Conservation (phyloP, 2,329 filamentous ascomycete species). For the Mariannaea elegans region DNA sequence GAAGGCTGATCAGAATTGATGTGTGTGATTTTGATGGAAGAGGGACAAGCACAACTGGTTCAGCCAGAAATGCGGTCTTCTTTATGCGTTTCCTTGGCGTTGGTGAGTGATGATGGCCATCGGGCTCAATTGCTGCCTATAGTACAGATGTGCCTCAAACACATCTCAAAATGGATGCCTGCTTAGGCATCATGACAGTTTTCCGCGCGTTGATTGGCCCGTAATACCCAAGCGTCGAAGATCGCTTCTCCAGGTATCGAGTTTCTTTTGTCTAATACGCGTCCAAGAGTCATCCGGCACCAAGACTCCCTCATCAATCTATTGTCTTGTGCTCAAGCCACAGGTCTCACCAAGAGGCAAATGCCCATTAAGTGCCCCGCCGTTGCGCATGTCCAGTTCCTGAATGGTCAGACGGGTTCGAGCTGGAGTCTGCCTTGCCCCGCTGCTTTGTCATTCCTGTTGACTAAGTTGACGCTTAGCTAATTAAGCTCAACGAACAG, state of each 20-base stretch:
- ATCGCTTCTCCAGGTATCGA: neutral
- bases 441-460: neutral
- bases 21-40: neutral
- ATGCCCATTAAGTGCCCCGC: neutral
- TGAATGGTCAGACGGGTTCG: neutral
- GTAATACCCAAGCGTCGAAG: neutral
- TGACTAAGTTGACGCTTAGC: neutral
- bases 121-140: neutral
- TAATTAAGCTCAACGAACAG: neutral
- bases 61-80: neutral
- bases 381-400: neutral
- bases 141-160: neutral
- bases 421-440: constrained; percentile 13
- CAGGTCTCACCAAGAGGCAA: neutral
- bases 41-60: neutral
- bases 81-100: constrained; percentile 1
- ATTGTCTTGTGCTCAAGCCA: constrained; percentile 18
- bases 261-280: neutral
- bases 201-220: neutral
- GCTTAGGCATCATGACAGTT: neutral
- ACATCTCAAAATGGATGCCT: constrained; percentile 1
- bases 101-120: neutral
- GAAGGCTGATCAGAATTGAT: neutral
- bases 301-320: no score
- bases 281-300: constrained; percentile 1